Percentiles rank a stretch among this genome's conserved stretches.
Evolutionary conservation across 768 basidiomycete species (phyloP).

Genomic region (Tulasnella sp.): DNA sequence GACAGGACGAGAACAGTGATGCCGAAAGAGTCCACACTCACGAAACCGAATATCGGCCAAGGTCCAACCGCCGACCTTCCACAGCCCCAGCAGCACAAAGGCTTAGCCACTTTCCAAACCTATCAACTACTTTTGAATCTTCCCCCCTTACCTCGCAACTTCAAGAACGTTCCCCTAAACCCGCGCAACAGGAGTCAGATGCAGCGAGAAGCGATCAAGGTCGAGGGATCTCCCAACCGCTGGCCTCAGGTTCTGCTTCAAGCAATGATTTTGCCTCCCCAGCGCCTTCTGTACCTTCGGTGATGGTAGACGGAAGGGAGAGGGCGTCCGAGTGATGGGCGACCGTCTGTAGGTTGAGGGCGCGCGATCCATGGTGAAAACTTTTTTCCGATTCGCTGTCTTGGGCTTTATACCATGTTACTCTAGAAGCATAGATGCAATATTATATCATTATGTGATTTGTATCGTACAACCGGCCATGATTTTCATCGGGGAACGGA

Average conservation of each 20-base stretch:
- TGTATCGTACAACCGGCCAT: conserved; percentile 10
- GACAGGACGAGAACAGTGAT: background rate
- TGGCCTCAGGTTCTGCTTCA: too few relatives aligned
- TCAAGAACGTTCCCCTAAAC: background rate
- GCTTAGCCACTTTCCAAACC: background rate
- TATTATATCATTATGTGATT: background rate
- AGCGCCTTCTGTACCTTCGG: background rate
- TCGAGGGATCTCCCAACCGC: too few relatives aligned
- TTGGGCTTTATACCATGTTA: background rate
- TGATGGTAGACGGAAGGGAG: background rate
- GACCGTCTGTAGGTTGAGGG: background rate
- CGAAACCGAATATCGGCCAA: background rate
- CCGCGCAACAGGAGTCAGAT: background rate
- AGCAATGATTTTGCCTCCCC: background rate
- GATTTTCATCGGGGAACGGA: conserved; percentile 2
- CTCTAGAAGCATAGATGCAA: background rate
- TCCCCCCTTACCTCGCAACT: background rate
- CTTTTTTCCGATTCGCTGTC: background rate
- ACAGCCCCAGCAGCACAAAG: background rate
- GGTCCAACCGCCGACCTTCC: background rate
- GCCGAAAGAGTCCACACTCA: background rate
- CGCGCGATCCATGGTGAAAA: background rate
- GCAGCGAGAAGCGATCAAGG: too few relatives aligned
- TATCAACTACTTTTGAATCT: background rate
- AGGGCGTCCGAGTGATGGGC: background rate